Conservation (phyloP, 164 flowering plant species). For the Chloranthus sessilifolius region DNA sequence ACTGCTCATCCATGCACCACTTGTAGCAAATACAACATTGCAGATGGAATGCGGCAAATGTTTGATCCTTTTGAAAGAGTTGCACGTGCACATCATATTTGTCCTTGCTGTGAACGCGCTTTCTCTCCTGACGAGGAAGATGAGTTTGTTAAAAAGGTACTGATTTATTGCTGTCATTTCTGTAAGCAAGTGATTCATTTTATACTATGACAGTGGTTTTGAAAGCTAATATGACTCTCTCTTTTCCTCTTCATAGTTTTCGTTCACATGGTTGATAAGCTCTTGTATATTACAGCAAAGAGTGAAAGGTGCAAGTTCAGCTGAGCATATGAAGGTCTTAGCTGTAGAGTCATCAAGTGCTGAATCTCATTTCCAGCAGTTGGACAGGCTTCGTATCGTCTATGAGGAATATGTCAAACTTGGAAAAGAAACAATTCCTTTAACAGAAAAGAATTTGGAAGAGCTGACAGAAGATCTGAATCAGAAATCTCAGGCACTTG, state of each 20-base stretch:
- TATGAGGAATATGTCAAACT: conserved; percentile 80
- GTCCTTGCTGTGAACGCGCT: conserved; percentile 96
- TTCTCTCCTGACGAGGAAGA: conserved; percentile 93
- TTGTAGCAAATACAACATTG: conserved; percentile 78
- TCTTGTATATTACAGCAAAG: conserved; percentile 66
- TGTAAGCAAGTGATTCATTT: not conserved
- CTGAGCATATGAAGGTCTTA: conserved; percentile 72
- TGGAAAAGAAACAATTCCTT: conserved; percentile 70
- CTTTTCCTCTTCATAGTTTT: too few species aligned
- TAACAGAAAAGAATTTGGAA: conserved; percentile 47
- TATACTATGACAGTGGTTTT: not conserved
- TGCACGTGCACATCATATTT: conserved; percentile 88
- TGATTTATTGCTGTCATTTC: not conserved
- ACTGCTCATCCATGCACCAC: conserved; percentile 1
- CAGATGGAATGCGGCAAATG: conserved; percentile 90
- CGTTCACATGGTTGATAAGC: conserved; percentile 1
- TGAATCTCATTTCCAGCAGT: conserved; percentile 73
- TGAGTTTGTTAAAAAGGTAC: conserved; percentile 85
- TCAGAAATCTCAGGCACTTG: conserved; percentile 71
- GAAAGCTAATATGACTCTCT: not conserved
- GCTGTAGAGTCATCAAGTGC: conserved; percentile 64
- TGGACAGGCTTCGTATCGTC: conserved; percentile 79
- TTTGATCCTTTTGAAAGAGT: conserved; percentile 93
- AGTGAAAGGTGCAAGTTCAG: conserved; percentile 68
- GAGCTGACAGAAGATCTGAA: conserved; percentile 64